Conservation (phyloP, 192 early-diverging fungal genomes). For the Backusella westeae region DNA sequence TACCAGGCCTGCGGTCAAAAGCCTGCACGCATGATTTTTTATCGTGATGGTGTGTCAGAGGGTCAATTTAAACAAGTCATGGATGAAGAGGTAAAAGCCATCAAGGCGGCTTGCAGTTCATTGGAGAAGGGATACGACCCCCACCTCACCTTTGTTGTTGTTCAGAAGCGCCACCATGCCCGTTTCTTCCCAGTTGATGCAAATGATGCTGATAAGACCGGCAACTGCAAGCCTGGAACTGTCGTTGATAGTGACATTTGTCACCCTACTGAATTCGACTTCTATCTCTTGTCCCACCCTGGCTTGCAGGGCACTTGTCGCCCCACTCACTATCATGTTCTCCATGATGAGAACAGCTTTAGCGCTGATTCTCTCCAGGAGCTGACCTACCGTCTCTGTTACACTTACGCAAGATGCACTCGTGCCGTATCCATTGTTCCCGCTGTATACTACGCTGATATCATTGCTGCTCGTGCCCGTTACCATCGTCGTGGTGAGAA, state of each 20-base stretch:
- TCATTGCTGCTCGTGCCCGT: slow-evolving; percentile 83
- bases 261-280: slow-evolving; percentile 85
- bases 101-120: slow-evolving; percentile 51
- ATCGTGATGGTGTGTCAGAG: slow-evolving; percentile 91
- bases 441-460: slow-evolving; percentile 91
- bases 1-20: slow-evolving; percentile 66
- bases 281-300: slow-evolving; percentile 87
- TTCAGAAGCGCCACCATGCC: slow-evolving; percentile 90
- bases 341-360: slow-evolving; percentile 86
- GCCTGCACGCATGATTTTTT: slow-evolving; percentile 79
- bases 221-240: slow-evolving; percentile 84
- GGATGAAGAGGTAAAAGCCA: slow-evolving; percentile 61
- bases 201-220: slow-evolving; percentile 62
- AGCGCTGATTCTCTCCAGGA: slow-evolving; percentile 76
- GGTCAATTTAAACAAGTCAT: slow-evolving; percentile 79
- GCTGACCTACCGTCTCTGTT: slow-evolving; percentile 88
- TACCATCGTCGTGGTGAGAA: slow-evolving; percentile 74
- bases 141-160: slow-evolving; percentile 77
- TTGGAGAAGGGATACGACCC: slow-evolving; percentile 75
- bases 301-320: slow-evolving; percentile 93
- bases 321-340: slow-evolving; percentile 88
- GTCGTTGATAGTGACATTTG: slow-evolving; percentile 70
- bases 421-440: slow-evolving; percentile 85
- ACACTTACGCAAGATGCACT: slow-evolving; percentile 85
- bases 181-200: slow-evolving; percentile 75